Conservation (phyloP, 1,284 basidiomycete genomes). For the Salmacisia buchloeana region DNA sequence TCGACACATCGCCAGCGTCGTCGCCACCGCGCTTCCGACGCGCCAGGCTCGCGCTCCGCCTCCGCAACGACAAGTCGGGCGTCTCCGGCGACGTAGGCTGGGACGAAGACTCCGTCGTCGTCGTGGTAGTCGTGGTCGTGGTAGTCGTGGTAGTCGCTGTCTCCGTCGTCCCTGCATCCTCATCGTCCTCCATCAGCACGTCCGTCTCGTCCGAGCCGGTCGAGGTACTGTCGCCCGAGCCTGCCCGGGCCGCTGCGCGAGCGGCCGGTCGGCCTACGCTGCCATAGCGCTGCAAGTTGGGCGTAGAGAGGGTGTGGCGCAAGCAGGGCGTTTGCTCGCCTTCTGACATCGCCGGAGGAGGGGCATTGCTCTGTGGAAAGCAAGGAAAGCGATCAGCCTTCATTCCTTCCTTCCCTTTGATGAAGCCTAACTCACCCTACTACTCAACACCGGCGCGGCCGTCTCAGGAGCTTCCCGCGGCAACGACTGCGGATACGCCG, state of each 20-base stretch:
- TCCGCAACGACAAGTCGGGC: neutral
- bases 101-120: neutral
- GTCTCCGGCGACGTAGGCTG: neutral
- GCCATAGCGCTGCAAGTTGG: constrained; percentile 27
- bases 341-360: neutral
- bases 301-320: constrained; percentile 39
- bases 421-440: too few species aligned
- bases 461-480: neutral
- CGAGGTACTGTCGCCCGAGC: constrained; percentile 21
- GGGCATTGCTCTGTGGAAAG: neutral
- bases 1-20: neutral
- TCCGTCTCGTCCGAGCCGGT: constrained; percentile 5
- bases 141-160: too few species aligned
- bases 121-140: too few species aligned
- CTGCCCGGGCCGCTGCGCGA: constrained; percentile 18
- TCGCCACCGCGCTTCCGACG: neutral
- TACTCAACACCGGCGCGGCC: neutral
- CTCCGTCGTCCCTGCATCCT: too few species aligned
- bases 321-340: constrained; percentile 15
- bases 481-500: constrained; percentile 1
- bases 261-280: neutral
- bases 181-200: neutral
- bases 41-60: neutral
- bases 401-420: too few species aligned
- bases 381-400: neutral